phyloP scores from a whole-genome alignment of 805 yeast species.

The Millerozyma acaciae region DNA sequence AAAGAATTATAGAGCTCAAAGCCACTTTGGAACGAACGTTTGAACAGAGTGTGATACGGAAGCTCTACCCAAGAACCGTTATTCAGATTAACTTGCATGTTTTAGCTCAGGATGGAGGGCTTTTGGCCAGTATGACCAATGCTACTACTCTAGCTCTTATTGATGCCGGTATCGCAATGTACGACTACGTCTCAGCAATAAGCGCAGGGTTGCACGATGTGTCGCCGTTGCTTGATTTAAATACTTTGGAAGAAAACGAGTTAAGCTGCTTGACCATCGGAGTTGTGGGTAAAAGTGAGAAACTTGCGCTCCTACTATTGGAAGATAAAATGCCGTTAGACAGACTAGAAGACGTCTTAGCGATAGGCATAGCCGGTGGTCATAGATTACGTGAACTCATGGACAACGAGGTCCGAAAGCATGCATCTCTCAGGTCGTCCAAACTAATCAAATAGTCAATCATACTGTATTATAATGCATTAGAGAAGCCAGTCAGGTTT shows the following conservation, averaged over 20 bases:
- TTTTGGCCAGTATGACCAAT: constrained; percentile 74
- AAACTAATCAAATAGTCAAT: constrained; percentile 8
- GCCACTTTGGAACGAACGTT: constrained; percentile 67
- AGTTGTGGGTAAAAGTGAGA: constrained; percentile 76
- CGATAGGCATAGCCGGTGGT: constrained; percentile 83
- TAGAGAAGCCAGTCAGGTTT: constrained; percentile 1
- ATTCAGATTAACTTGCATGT: constrained; percentile 76
- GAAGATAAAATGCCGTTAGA: constrained; percentile 88
- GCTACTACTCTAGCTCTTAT: constrained; percentile 85
- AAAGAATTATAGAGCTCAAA: constrained; percentile 62
- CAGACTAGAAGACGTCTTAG: constrained; percentile 67
- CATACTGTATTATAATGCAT: constrained; percentile 1
- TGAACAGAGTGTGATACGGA: constrained; percentile 66
- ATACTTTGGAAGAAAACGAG: constrained; percentile 77
- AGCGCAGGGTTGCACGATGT: constrained; percentile 78
- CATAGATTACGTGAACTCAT: constrained; percentile 76
- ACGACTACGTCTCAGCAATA: constrained; percentile 80
- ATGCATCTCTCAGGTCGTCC: constrained; percentile 48
- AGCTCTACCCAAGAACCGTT: constrained; percentile 77
- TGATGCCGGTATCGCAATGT: constrained; percentile 94
- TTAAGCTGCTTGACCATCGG: constrained; percentile 80
- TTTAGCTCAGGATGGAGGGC: constrained; percentile 86
- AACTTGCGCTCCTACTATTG: constrained; percentile 67
- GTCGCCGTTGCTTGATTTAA: constrained; percentile 75
- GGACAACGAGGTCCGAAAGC: constrained; percentile 79